A percentile compares a stretch with the other conserved stretches of the same genome.
These are phyloP conservation scores for Immersiporthe knoxdaviesiana DNA, from an alignment of 2,329 filamentous ascomycete species.

Conservation along the genomic window DNA sequence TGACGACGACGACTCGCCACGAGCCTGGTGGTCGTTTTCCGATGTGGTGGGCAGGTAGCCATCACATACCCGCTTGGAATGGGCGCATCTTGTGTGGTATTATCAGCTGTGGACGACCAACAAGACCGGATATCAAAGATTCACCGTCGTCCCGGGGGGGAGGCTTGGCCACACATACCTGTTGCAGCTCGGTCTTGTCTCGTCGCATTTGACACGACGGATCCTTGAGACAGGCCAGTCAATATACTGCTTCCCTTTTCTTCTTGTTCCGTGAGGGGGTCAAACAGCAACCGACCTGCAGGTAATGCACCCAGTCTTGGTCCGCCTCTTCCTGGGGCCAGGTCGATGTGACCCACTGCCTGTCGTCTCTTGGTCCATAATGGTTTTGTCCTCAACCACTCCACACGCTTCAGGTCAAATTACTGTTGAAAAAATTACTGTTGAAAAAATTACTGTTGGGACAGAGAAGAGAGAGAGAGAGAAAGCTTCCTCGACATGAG, in stretches of 20 bases:
- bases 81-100: conserved; percentile 23
- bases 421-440: no score
- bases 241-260: neutral
- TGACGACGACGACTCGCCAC: neutral
- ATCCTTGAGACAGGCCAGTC: conserved; percentile 34
- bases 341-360: neutral
- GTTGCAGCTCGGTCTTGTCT: conserved; percentile 38
- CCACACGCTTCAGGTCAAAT: neutral
- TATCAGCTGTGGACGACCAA: neutral
- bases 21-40: neutral
- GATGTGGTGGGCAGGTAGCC: conserved; percentile 36
- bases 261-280: neutral
- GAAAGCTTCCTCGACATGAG: neutral
- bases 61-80: conserved; percentile 38
- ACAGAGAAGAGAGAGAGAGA: neutral
- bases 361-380: neutral
- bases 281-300: conserved; percentile 30
- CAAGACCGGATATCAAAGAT: neutral
- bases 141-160: neutral
- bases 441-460: no score
- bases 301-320: conserved; percentile 34
- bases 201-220: conserved; percentile 43
- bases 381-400: neutral
- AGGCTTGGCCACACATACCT: conserved; percentile 29
- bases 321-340: conserved; percentile 2